A percentile compares a stretch with the other conserved stretches of the same genome.
Conservation (phyloP, 2,329 filamentous ascomycete genomes). For the Aspergillus sp. region DNA sequence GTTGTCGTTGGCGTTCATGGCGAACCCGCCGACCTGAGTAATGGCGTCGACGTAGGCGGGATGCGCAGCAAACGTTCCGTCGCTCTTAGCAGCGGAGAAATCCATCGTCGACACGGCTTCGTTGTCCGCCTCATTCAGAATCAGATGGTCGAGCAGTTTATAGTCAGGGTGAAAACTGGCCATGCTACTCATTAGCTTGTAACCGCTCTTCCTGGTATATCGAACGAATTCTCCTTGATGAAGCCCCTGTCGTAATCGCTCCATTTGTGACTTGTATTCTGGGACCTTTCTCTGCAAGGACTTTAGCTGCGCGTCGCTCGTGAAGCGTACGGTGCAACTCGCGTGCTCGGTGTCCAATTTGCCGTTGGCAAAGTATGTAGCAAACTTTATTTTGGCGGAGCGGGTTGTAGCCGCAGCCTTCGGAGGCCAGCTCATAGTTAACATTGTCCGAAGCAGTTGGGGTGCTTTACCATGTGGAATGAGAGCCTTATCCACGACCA, state of each 20-base stretch:
- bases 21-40: constrained; percentile 17
- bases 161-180: neutral
- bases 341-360: neutral
- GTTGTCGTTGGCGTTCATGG: constrained; percentile 18
- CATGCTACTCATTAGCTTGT: neutral
- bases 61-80: constrained; percentile 14
- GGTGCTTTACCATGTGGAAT: constrained; percentile 15
- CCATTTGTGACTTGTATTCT: neutral
- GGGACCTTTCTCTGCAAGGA: neutral
- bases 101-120: constrained; percentile 2
- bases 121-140: constrained; percentile 8
- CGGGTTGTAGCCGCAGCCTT: constrained; percentile 5
- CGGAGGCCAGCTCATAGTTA: constrained; percentile 17
- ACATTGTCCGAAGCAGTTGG: constrained; percentile 16
- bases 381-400: neutral
- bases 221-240: neutral
- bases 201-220: neutral
- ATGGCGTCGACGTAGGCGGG: constrained; percentile 16
- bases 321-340: constrained; percentile 1
- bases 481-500: constrained; percentile 25
- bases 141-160: neutral
- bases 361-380: neutral
- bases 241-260: neutral
- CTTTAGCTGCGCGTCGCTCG: neutral
- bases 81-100: neutral